Evolutionary conservation across 208 protist species (phyloP).

Genomic region (Crithidia bombi): DNA sequence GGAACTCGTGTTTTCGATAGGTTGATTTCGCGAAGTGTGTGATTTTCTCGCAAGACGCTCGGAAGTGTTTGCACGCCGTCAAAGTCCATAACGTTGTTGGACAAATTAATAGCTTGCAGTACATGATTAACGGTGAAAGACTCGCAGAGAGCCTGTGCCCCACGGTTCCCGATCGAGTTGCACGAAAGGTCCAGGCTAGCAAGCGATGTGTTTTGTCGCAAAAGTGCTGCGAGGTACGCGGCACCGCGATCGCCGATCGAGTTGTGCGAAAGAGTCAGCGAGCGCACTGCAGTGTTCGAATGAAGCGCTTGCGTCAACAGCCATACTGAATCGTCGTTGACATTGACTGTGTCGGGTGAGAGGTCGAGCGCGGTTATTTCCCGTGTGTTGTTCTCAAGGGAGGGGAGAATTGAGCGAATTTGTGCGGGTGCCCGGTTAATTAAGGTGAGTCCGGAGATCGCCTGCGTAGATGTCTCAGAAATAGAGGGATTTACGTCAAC

Average conservation of each 20-base stretch:
- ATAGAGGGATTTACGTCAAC: constrained; percentile 79
- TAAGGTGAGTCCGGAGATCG: constrained; percentile 68
- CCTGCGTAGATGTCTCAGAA: constrained; percentile 46
- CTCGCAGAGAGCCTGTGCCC: constrained; percentile 63
- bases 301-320: constrained; percentile 71
- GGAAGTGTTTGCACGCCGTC: constrained; percentile 51
- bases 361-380: constrained; percentile 65
- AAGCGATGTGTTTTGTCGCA: constrained; percentile 70
- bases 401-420: constrained; percentile 58
- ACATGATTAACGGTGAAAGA: constrained; percentile 72
- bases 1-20: constrained; percentile 64
- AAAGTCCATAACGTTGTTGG: constrained; percentile 69
- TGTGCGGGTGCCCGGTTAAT: constrained; percentile 77
- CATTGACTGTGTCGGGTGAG: constrained; percentile 44
- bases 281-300: constrained; percentile 59
- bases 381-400: constrained; percentile 61
- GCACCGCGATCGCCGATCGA: constrained; percentile 79
- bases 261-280: constrained; percentile 84
- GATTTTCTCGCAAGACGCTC: constrained; percentile 71
- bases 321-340: constrained; percentile 77
- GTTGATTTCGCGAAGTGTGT: constrained; percentile 47
- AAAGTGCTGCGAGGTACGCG: constrained; percentile 58
- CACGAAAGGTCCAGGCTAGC: constrained; percentile 52
- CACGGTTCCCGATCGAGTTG: constrained; percentile 83
- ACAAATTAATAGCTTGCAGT: constrained; percentile 67